Base-by-base conservation (phyloP, 1,284 basidiomycete species). In the Sporisorium exsertum region DNA sequence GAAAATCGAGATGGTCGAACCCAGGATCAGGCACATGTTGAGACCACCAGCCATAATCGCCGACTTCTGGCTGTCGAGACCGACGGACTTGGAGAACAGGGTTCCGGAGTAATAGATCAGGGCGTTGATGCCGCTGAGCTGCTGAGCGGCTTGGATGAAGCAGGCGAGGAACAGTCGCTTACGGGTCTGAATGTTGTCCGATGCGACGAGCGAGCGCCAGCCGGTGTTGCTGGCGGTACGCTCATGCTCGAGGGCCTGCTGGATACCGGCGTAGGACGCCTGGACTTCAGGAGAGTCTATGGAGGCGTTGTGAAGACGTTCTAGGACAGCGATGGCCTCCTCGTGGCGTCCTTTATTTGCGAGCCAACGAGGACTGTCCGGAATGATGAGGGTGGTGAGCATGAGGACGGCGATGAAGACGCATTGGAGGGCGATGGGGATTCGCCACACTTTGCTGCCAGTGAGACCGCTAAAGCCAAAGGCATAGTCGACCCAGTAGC, bases 331-430 rank as follows among this genome's bases (percentile, higher is more conserved):
- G 52, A 90, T 86, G 0, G 91, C 91, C 74, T 92, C 89, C 3
- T 89, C 89, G 26, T 79, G 59, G 35, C 78, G 78, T 10, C 89
- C 90, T 50, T 89, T 88, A 81, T 90, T 90, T 40, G 91, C 86
- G 18, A 92, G 88, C 91, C 88, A 92, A 84, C 91, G 88, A 13
- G 91, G 91, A 12, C 91, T 91, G 82, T 92, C 91, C 43, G 91
- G 91, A 29, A 92, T 87, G 87, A 89, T 73, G 78, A 91, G 89
- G 24, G 92, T 89, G 16, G 88, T 88, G 64, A 87, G 70, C 52
- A 91, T 87, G 87, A 92, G 90, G 49, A 91, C 86, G 7, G 90
- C 63, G 2, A 91, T 91, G 55, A 92, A 88, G 9, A 90, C 55
- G 55, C 90, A 90, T 80, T 92, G 91, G 42, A 92, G 86, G 1